Base-by-base conservation (phyloP, 768 basidiomycete genomes). In the Rhizopogon salebrosus region DNA sequence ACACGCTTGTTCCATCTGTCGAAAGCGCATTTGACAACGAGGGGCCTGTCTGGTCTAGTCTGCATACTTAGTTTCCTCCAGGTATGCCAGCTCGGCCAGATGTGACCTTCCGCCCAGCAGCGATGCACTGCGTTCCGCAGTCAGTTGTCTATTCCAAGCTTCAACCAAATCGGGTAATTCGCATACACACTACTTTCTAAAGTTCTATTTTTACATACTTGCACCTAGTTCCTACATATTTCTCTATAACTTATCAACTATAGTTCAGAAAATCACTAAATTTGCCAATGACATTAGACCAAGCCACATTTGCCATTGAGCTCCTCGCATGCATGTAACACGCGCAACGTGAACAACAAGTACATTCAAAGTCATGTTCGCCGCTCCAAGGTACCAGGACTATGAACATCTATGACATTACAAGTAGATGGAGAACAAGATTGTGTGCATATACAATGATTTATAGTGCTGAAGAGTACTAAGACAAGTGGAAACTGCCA, bases 401-500 rank as follows among this genome's bases (percentile, higher is more conserved):
- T 13, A 0, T 54, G 56, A 56, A 8, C 53, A 45, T 55, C 49
- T 48, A 43, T 46, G 35, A 53, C 45, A 49, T 50, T 48, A 59
- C 37, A 41, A 51, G 27, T 14, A 36, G 46, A 37, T 20, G 22
- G 24, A 48, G 41, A 48, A 16, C 11, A 42, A 41, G 13, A 49
- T 56, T 40, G 54, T 18, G 62, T 42, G 56, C 50, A 54, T 58
- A 63, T 53, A 62, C 60, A 61, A 49, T 59, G 62, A 55, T 59
- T 55, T 55, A 55, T 51, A 54, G 24, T 52, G 51, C 39, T 37
- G 26, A 45, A 58, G 56, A 58, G 59, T 64, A 60, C 54, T 75
- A 98, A 65, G 95, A 98, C 68, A 99, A 76, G 74, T 98, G 95
- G 89, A 98, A 98, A 64, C 92, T 92, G 49, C 93, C 93, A 53